phyloP scores from a whole-genome alignment of 371 early-diverging fungal species.

The Lichtheimia corymbifera region DNA sequence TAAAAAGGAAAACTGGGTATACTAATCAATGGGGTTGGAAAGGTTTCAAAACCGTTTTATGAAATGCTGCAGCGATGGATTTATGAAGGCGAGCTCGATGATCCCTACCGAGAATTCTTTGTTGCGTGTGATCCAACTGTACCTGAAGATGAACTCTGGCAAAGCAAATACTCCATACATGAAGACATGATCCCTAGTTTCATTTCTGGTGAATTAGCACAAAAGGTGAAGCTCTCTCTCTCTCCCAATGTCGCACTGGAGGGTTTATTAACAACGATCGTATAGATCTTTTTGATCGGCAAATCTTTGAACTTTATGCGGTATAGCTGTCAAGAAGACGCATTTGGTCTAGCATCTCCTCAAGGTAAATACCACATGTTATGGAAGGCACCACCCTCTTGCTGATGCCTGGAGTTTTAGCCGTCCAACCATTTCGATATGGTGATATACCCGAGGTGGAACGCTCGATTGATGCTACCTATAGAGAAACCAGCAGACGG shows the following conservation, averaged over 20 bases:
- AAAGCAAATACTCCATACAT: conserved; percentile 70
- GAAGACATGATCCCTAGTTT: conserved; percentile 86
- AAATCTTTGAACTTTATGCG: conserved; percentile 94
- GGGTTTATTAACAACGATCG: conserved; percentile 11
- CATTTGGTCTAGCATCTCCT: conserved; percentile 17
- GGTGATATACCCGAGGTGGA: conserved; percentile 75
- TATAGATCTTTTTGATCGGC: conserved; percentile 86
- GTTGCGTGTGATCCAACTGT: conserved; percentile 60
- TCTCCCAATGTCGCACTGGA: neutral
- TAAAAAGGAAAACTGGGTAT: conserved; percentile 15
- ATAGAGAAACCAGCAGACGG: conserved; percentile 68
- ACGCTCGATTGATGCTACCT: conserved; percentile 73
- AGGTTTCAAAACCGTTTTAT: conserved; percentile 86
- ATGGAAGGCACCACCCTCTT: neutral
- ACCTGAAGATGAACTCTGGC: conserved; percentile 80
- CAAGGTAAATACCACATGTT: neutral
- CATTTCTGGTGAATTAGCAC: conserved; percentile 72
- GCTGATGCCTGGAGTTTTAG: conserved; percentile 4
- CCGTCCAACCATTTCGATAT: conserved; percentile 56
- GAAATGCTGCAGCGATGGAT: conserved; percentile 93
- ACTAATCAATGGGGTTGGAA: conserved; percentile 2
- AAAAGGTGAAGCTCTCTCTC: conserved; percentile 57
- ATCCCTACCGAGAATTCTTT: conserved; percentile 94
- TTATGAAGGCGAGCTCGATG: conserved; percentile 91
- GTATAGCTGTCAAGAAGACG: conserved; percentile 76